Evolutionary conservation across 1,284 basidiomycete species (phyloP).

Genomic region (Cutaneotrichosporon spelunceum): DNA sequence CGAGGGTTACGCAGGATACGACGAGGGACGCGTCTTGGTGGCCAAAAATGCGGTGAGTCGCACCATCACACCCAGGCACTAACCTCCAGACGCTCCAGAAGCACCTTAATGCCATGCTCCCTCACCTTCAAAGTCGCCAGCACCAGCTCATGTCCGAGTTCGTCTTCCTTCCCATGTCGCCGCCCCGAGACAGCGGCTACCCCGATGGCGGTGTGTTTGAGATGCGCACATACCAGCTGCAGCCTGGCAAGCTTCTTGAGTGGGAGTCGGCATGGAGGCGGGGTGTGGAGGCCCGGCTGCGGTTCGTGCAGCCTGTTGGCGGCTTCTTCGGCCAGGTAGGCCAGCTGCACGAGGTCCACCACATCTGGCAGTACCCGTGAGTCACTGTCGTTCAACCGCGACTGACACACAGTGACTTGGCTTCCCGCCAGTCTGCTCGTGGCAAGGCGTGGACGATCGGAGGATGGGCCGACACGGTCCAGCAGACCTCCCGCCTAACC

Average conservation of each 20-base stretch:
- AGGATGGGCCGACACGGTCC: constrained; percentile 90
- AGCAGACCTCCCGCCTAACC: constrained; percentile 52
- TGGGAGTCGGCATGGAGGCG: constrained; percentile 89
- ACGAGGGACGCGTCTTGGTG: constrained; percentile 51
- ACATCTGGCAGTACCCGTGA: constrained; percentile 86
- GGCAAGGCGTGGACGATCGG: constrained; percentile 89
- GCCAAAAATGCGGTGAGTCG: constrained; percentile 35
- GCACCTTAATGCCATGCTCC: constrained; percentile 58
- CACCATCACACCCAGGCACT: constrained; percentile 5
- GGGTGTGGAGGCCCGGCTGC: constrained; percentile 80
- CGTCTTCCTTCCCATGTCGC: constrained; percentile 84
- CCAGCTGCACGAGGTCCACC: constrained; percentile 81
- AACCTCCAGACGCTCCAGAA: constrained; percentile 20
- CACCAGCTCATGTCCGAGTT: constrained; percentile 86
- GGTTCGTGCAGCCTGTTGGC: constrained; percentile 79
- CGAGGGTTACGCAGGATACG: constrained; percentile 80
- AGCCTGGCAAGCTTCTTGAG: constrained; percentile 79
- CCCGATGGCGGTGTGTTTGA: constrained; percentile 81
- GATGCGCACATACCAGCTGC: constrained; percentile 68
- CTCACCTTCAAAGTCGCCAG: constrained; percentile 66
- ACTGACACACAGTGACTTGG: constrained; percentile 57
- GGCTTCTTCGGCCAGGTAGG: constrained; percentile 94
- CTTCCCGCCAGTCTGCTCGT: constrained; percentile 72
- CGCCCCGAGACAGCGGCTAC: constrained; percentile 62
- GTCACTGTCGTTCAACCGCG: not conserved